A percentile compares a stretch with the other conserved stretches of the same genome.
These are phyloP conservation scores for Phytopythium litorale DNA, from an alignment of 352 stramenopile genomes.

Conservation along the genomic window DNA sequence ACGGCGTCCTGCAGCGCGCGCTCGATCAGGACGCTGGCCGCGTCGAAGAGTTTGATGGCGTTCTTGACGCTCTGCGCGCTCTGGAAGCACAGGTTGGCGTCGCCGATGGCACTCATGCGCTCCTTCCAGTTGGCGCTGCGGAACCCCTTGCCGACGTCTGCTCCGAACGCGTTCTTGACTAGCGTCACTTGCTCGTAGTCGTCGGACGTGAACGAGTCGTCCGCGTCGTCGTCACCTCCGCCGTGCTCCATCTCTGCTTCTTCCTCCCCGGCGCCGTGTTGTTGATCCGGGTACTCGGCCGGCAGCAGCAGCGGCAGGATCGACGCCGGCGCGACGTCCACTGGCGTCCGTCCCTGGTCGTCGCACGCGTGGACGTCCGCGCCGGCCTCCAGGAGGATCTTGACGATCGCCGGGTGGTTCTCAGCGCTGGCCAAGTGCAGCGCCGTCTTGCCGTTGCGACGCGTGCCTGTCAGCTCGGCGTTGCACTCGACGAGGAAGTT, in stretches of 20 bases:
- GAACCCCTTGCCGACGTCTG: slow-evolving; percentile 45
- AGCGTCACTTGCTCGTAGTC: slow-evolving; percentile 13
- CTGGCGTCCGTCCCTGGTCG: slow-evolving; percentile 46
- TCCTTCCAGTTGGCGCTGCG: slow-evolving; percentile 57
- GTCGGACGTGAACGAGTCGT: slow-evolving; percentile 27
- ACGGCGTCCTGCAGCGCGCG: slow-evolving; percentile 56
- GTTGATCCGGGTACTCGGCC: slow-evolving; percentile 26
- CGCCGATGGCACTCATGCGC: slow-evolving; percentile 45
- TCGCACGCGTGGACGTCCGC: slow-evolving; percentile 65
- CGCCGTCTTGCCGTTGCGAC: slow-evolving; percentile 68
- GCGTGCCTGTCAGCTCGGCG: slow-evolving; percentile 56
- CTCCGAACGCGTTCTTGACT: slow-evolving; percentile 47
- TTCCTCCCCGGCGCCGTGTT: slow-evolving; percentile 16
- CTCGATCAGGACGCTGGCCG: slow-evolving; percentile 56
- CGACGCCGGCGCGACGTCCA: slow-evolving; percentile 50
- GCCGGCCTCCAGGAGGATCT: slow-evolving; percentile 63
- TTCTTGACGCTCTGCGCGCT: slow-evolving; percentile 32
- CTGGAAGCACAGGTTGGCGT: slow-evolving; percentile 50
- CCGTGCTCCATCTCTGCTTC: slow-evolving; percentile 21
- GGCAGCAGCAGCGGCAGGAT: slow-evolving; percentile 49
- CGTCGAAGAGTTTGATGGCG: slow-evolving; percentile 55
- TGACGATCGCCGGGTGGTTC: slow-evolving; percentile 55
- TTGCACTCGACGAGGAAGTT: slow-evolving; percentile 86
- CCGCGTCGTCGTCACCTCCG: slow-evolving; percentile 26
- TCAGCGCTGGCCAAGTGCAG: slow-evolving; percentile 68